Evolutionary conservation across 768 basidiomycete species (phyloP), one percentile per base, ranked within the genome.

Genomic region (Termitomyces bulborhizus): DNA sequence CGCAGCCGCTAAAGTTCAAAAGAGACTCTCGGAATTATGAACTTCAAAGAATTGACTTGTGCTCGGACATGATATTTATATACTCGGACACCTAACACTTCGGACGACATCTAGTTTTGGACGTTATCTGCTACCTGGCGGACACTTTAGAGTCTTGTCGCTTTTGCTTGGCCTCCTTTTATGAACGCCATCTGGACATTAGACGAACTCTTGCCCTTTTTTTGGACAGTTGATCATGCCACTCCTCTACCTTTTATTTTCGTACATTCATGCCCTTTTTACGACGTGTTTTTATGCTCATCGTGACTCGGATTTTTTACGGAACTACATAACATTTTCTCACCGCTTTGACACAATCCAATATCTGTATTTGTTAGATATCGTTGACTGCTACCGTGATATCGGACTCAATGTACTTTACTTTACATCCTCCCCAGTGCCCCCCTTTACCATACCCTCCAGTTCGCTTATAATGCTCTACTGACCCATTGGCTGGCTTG

Each of bases 1-100:
- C 32, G 70, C 73, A 34, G 67, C 75, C 40, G 60, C 73, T 18
- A 75, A 73, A 63, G 64, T 76, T 45, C 73, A 75, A 64, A 76
- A 76, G 62, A 69, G 75, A 59, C 66, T 76, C 45, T 62, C 70
- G 41, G 66, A 67, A 65, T 54, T 62, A 51, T 66, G 57, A 65
- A 27, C 9, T 51, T 57, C 32, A 32, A 45, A 45, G 13, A 48
- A 32, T 32, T 57, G 59, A 53, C 57, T 46, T 37, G 16, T 12
- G 5, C 42, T 55, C 52, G 57, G 53, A 61, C 52, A 60, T 54
- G 37, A 36, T 48, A 45, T 32, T 46, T 57, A 56, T 29, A 40
- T 48, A 45, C 51, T 48, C 58, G 56, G 52, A 60, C 57, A 46
- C 21, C 53, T 44, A 42, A 42, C 18, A 29, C 1, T 40, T 55